These are phyloP conservation scores for Volvox africanus DNA, from an alignment of 139 green algal species.

Conservation along the genomic window DNA sequence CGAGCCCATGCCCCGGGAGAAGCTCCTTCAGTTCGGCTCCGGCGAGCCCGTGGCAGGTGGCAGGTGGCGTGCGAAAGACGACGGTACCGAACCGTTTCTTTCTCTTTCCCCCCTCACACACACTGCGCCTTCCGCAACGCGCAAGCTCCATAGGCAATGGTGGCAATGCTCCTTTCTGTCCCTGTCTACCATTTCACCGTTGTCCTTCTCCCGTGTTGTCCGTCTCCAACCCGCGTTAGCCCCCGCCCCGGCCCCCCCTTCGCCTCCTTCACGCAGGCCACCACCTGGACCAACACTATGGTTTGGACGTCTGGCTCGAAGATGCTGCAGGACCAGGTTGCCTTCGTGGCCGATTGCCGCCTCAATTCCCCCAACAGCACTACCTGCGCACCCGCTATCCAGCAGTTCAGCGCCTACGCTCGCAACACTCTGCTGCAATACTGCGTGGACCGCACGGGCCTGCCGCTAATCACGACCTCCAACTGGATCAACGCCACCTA, in stretches of 20 bases:
- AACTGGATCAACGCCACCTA: background rate
- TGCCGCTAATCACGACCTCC: slow-evolving; percentile 9
- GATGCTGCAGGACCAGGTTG: background rate
- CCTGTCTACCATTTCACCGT: too few species aligned
- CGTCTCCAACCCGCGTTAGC: background rate
- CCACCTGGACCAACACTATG: background rate
- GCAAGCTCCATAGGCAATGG: too few species aligned
- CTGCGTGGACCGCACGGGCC: background rate
- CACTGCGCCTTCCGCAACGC: too few species aligned
- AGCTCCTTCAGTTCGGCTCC: too few species aligned
- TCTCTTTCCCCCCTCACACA: too few species aligned
- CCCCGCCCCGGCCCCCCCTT: background rate
- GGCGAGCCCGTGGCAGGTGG: too few species aligned
- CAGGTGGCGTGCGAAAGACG: too few species aligned
- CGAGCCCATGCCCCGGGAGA: too few species aligned
- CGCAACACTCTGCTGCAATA: slow-evolving; percentile 13
- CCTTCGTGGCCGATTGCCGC: background rate
- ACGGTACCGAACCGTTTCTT: too few species aligned
- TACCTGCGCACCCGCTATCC: background rate
- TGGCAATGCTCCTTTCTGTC: too few species aligned
- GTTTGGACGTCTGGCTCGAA: background rate
- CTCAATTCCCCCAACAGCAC: background rate
- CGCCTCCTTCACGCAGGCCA: background rate
- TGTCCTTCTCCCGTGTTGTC: too few species aligned
- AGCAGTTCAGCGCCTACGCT: background rate